Percentiles rank a stretch among this genome's conserved stretches.
These are phyloP conservation scores for Spergularia bocconei DNA, from an alignment of 148 eudicot species.

Conservation along the genomic window DNA sequence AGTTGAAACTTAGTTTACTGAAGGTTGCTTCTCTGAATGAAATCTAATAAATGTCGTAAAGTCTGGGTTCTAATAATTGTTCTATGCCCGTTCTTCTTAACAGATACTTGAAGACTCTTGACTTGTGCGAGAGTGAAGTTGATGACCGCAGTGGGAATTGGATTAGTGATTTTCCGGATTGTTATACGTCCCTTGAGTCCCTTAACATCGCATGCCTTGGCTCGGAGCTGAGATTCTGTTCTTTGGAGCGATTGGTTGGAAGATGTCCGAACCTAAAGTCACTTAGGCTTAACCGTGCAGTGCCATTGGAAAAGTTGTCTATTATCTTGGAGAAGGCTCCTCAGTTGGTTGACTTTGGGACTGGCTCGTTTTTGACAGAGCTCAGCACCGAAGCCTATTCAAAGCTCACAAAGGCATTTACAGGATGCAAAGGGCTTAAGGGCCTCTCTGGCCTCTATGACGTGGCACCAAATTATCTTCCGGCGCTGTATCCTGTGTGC, in stretches of 20 bases:
- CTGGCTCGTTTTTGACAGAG: slow-evolving; percentile 73
- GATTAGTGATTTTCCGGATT: slow-evolving; percentile 85
- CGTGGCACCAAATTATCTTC: slow-evolving; percentile 72
- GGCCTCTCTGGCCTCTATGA: slow-evolving; percentile 88
- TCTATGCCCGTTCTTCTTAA: neutral
- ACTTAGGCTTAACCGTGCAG: slow-evolving; percentile 77
- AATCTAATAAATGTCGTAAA: too few species aligned
- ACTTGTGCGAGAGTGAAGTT: slow-evolving; percentile 88
- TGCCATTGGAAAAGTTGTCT: slow-evolving; percentile 74
- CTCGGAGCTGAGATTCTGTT: slow-evolving; percentile 72
- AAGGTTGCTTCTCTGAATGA: neutral
- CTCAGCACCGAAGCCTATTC: slow-evolving; percentile 55
- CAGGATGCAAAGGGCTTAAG: slow-evolving; percentile 64
- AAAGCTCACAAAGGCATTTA: slow-evolving; percentile 53
- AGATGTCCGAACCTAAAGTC: slow-evolving; percentile 69
- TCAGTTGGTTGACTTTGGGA: slow-evolving; percentile 75
- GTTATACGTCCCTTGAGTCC: slow-evolving; percentile 65
- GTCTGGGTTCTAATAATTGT: neutral
- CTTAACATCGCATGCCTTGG: slow-evolving; percentile 78
- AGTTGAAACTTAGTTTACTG: neutral
- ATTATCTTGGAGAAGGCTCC: slow-evolving; percentile 63
- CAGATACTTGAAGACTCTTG: slow-evolving; percentile 79
- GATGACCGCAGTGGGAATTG: slow-evolving; percentile 90
- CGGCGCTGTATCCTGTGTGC: slow-evolving; percentile 69
- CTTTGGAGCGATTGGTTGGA: slow-evolving; percentile 73